A percentile compares a stretch with the other conserved stretches of the same genome.
Conservation (phyloP, 192 early-diverging fungal genomes). For the Chytriomyces confervae region DNA sequence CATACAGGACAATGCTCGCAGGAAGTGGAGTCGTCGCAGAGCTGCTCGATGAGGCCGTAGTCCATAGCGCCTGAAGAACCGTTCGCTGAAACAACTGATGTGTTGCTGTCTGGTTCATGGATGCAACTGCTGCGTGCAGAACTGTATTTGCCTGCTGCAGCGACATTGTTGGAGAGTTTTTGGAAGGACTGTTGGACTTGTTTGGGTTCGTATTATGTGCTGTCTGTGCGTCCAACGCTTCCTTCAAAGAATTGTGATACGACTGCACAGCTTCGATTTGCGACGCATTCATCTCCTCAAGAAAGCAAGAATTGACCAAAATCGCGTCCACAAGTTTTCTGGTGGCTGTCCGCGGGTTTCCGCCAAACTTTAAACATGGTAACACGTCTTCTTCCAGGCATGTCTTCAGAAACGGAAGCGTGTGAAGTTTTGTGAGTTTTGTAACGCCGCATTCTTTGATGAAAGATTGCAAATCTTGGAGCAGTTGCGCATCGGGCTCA, state of each 20-base stretch:
- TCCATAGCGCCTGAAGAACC: conserved; percentile 25
- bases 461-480: conserved; percentile 89
- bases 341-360: conserved; percentile 83
- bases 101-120: conserved; percentile 9
- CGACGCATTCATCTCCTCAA: conserved; percentile 79
- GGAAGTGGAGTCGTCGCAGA: conserved; percentile 3
- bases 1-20: not conserved
- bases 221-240: conserved; percentile 13
- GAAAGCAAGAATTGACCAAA: conserved; percentile 83
- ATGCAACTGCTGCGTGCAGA: not conserved
- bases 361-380: conserved; percentile 94
- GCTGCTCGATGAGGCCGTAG: conserved; percentile 8
- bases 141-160: conserved; percentile 3
- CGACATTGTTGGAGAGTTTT: not conserved
- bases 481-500: conserved; percentile 71
- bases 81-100: conserved; percentile 32
- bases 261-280: conserved; percentile 39
- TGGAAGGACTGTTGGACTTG: not conserved
- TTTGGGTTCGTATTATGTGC: not conserved
- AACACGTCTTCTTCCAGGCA: conserved; percentile 88
- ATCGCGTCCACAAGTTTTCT: conserved; percentile 93
- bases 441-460: conserved; percentile 66
- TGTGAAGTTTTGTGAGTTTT: conserved; percentile 80
- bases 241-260: not conserved
- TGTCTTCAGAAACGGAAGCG: conserved; percentile 84